Evolutionary conservation across 352 stramenopile species (phyloP), one percentile per base, ranked within the genome.

Genomic region (Phytophthora niederhauseri): DNA sequence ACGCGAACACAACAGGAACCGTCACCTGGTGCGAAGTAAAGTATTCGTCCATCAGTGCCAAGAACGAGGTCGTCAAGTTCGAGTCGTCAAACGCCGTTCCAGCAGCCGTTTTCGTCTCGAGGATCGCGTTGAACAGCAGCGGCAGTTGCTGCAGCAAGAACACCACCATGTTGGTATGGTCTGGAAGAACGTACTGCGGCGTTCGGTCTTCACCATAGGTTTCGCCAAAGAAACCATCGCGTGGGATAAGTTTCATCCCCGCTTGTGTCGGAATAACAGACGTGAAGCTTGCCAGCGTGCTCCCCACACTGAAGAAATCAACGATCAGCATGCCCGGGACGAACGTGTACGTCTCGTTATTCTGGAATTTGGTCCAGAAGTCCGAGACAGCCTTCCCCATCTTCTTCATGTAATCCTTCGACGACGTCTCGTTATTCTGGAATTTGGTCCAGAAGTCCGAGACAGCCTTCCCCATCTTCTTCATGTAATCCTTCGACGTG

Each of bases 1-100:
- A 70, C 4, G 60, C 49, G 30, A 81, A 78, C 24, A 75, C 67
- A 5, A 81, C 46, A 0, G 65, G 67, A 11, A 81, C 26, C 0
- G 60, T 70, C 28, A 73, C 64, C 30, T 60, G 54, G 22, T 54
- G 63, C 5, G 52, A 75, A 11, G 60, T 69, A 45, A 81, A 77
- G 20, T 58, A 81, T 49, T 71, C 43, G 8, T 72, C 70, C 46
- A 76, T 64, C n/a, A 48, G 45, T 14, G 53, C 43, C 55, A 69
- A 11, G 38, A 48, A 48, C 15, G 38, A 48, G 38, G 4, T 19
- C 15, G 38, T 48, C 38, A 48, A 20, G n/a, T 48, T 48, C 6
- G 38, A 48, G 4, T 48, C 15, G 15, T 48, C 38, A 6, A 48
- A 48, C 14, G 38, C 14, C 4, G 38, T 6, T 3, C 38, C 38